phyloP scores from a whole-genome alignment of 2,329 filamentous ascomycete species.

The Chrysosporium queenslandicum region DNA sequence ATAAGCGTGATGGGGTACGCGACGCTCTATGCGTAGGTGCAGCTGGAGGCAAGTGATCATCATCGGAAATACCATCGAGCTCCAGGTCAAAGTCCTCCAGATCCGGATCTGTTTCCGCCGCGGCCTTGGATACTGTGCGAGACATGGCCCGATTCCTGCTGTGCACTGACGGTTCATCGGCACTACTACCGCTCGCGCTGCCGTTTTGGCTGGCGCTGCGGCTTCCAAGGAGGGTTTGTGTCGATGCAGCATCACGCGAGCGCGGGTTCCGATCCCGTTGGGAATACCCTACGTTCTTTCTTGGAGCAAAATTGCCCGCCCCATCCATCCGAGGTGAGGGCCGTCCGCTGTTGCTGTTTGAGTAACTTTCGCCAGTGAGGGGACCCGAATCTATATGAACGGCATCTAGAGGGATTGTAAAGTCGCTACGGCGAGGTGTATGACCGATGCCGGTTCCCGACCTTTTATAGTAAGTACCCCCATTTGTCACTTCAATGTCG shows the following conservation, averaged over 20 bases:
- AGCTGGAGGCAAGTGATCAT: constrained; percentile 49
- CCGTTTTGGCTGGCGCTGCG: constrained; percentile 31
- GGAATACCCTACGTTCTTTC: constrained; percentile 45
- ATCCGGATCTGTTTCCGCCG: constrained; percentile 23
- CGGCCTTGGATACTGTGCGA: constrained; percentile 21
- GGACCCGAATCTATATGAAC: constrained; percentile 32
- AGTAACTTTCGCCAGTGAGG: constrained; percentile 39
- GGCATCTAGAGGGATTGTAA: constrained; percentile 47
- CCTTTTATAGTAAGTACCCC: constrained; percentile 70
- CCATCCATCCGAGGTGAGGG: constrained; percentile 39
- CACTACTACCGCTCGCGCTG: constrained; percentile 38
- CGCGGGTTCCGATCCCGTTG: constrained; percentile 38
- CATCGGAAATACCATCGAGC: constrained; percentile 39
- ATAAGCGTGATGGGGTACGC: constrained; percentile 30
- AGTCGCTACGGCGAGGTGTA: constrained; percentile 54
- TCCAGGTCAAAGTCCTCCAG: constrained; percentile 33
- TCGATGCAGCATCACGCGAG: constrained; percentile 31
- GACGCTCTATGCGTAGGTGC: constrained; percentile 30
- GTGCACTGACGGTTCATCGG: constrained; percentile 41
- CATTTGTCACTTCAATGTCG: constrained; percentile 72
- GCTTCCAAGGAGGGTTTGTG: constrained; percentile 44
- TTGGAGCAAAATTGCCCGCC: constrained; percentile 31
- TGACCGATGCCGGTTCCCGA: constrained; percentile 68
- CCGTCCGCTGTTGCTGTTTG: constrained; percentile 47
- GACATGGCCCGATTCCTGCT: constrained; percentile 9